Base-by-base conservation (phyloP, 2,329 filamentous ascomycete species). In the Pseudogymnoascus destructans region DNA sequence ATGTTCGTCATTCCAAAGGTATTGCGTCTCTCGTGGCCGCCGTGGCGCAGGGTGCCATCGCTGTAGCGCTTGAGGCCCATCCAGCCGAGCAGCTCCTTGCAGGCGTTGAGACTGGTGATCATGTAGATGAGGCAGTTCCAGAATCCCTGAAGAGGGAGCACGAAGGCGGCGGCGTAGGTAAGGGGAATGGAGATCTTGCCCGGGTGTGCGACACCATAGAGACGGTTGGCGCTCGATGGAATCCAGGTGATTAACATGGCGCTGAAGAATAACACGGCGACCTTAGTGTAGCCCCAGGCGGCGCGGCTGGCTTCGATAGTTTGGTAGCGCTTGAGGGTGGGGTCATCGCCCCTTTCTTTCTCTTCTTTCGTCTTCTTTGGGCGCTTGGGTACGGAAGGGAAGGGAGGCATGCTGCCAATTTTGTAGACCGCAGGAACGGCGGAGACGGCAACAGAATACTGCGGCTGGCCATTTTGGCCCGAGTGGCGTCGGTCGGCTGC, bases 51-150 rank as follows among this genome's bases (percentile, higher is more conserved):
- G 35, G 21, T 6, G 19, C 35, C 35, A 15, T 27, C 19, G 17
- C 21, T 23, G 32, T n/a, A 56, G 11, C 54, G 35, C 35, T 35
- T 35, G 11, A 56, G 5, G 9, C 54, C 57, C 46, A 55, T 35
- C 27, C 35, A 19, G 19, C 58, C 38, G 23, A 58, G 63, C 5
- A 81, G 69, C 30, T 71, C 70, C 67, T 77, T 77, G 66, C 82
- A 84, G 0, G 84, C 84, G 55, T 78, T 71, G 75, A 82, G 80
- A 5, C 85, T 88, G 1, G 86, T 89, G 9, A 80, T 77, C 13
- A 82, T 72, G 70, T 93, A 95, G 63, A 95, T 89, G 59, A 87
- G 70, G 15, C 84, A 80, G 68, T 95, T 95, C 87, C 88, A 93
- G 66, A 91, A 87, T 0, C 89, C 89, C 68, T 95, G 89, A 0